A percentile compares a stretch with the other conserved stretches of the same genome.
phyloP scores from a whole-genome alignment of 108 stramenopile genomes.

The Chaetoceros tenuissimus region DNA sequence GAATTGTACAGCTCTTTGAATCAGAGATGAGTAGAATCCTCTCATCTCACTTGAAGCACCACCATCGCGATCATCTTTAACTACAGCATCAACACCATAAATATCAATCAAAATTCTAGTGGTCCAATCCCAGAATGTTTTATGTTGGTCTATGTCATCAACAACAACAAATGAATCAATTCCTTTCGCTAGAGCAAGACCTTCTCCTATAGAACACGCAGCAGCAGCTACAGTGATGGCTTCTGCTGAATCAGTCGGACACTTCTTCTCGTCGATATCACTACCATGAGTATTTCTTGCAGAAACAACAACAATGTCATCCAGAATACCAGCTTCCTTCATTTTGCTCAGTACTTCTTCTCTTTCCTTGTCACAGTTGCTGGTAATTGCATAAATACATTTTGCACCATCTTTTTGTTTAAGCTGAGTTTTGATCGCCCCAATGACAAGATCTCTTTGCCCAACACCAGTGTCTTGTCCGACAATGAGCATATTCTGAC shows the following conservation, averaged over 20 bases:
- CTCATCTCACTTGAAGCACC: constrained; percentile 84
- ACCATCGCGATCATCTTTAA: constrained; percentile 66
- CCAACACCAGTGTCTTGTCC: constrained; percentile 40
- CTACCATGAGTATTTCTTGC: constrained; percentile 13
- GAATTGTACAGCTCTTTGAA: constrained; percentile 81
- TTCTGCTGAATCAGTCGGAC: constrained; percentile 12
- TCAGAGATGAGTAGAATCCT: constrained; percentile 72
- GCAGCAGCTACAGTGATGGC: constrained; percentile 61
- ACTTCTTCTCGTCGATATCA: constrained; percentile 25
- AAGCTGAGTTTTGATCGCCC: constrained; percentile 27
- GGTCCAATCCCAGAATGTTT: constrained; percentile 75
- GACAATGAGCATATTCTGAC: constrained; percentile 85
- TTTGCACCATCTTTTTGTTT: constrained; percentile 15
- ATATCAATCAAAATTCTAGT: constrained; percentile 65
- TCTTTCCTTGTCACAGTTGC: constrained; percentile 14
- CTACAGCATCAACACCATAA: constrained; percentile 77
- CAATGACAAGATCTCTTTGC: constrained; percentile 28
- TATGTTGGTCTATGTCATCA: constrained; percentile 78
- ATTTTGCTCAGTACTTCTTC: constrained; percentile 27
- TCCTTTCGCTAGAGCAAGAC: constrained; percentile 54
- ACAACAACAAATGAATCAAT: constrained; percentile 66
- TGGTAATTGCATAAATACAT: constrained; percentile 65
- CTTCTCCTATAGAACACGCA: constrained; percentile 71
- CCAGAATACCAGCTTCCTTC: constrained; percentile 31
- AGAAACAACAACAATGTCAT: constrained; percentile 47